A percentile compares a stretch with the other conserved stretches of the same genome.
Evolutionary conservation across 1,284 basidiomycete species (phyloP).

Genomic region (Malassezia obtusa): DNA sequence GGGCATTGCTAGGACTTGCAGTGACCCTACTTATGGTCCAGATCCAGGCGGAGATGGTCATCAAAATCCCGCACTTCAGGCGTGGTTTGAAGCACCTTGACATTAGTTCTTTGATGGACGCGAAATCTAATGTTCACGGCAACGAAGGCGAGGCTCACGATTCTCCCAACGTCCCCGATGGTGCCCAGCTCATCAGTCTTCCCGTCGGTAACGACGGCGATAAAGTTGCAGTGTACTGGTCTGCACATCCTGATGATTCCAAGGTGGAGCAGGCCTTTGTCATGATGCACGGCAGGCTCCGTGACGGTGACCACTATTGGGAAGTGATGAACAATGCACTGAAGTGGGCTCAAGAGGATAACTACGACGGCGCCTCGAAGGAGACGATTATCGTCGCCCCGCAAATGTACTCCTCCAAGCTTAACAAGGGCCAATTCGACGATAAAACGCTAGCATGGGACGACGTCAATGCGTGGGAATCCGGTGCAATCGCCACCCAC

Average conservation of each 20-base stretch:
- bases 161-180: conserved; percentile 20
- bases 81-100: neutral
- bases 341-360: conserved; percentile 20
- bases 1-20: too few species aligned
- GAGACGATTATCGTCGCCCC: conserved; percentile 37
- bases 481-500: conserved; percentile 34
- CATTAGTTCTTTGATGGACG: conserved; percentile 1
- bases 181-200: conserved; percentile 24
- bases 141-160: conserved; percentile 21
- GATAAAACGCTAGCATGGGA: conserved; percentile 32
- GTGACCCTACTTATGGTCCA: too few species aligned
- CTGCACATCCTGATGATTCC: conserved; percentile 16
- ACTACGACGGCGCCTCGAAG: conserved; percentile 17
- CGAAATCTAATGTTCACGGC: neutral
- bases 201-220: conserved; percentile 19
- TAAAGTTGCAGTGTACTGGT: conserved; percentile 32
- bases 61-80: neutral
- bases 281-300: conserved; percentile 42
- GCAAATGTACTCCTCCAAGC: conserved; percentile 29
- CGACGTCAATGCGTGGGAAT: conserved; percentile 44
- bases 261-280: conserved; percentile 31
- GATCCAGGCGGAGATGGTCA: neutral
- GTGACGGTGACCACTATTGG: conserved; percentile 36
- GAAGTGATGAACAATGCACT: conserved; percentile 30
- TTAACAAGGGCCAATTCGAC: conserved; percentile 36